Evolutionary conservation across 176 grass and related monocot species (phyloP).

Genomic region (Rhynchospora breviuscula): DNA sequence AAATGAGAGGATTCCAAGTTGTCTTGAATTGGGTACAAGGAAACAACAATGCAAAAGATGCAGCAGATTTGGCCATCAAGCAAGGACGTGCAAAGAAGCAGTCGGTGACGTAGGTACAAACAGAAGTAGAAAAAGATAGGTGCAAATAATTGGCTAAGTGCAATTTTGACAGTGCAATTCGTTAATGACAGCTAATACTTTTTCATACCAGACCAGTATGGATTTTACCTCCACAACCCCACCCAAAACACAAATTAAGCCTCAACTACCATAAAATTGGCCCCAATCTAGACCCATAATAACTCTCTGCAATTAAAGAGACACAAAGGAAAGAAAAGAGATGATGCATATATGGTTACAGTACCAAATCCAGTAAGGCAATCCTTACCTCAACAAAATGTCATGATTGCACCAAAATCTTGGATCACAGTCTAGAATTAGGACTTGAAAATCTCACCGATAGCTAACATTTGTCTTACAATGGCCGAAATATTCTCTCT

Average conservation of each 20-base stretch:
- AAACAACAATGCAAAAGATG: too few species aligned
- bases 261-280: not conserved
- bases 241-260: not conserved
- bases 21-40: too few species aligned
- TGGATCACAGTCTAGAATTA: slow-evolving; percentile 8
- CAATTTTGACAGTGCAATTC: not conserved
- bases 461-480: slow-evolving; percentile 91
- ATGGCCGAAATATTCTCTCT: slow-evolving; percentile 68
- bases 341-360: not conserved
- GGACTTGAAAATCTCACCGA: slow-evolving; percentile 77
- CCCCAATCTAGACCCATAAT: not conserved
- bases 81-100: too few species aligned
- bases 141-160: not conserved
- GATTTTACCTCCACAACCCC: not conserved
- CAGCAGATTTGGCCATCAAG: too few species aligned
- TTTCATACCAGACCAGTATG: not conserved
- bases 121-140: too few species aligned
- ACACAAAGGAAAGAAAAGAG: not conserved
- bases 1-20: too few species aligned
- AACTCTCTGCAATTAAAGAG: not conserved
- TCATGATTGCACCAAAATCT: not conserved
- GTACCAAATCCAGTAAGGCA: not conserved
- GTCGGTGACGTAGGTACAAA: too few species aligned
- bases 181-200: not conserved
- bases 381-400: not conserved